Evolutionary conservation across 2,329 filamentous ascomycete genomes (phyloP), one percentile per base, ranked within the genome.

Genomic region (Neurospora crassa): DNA sequence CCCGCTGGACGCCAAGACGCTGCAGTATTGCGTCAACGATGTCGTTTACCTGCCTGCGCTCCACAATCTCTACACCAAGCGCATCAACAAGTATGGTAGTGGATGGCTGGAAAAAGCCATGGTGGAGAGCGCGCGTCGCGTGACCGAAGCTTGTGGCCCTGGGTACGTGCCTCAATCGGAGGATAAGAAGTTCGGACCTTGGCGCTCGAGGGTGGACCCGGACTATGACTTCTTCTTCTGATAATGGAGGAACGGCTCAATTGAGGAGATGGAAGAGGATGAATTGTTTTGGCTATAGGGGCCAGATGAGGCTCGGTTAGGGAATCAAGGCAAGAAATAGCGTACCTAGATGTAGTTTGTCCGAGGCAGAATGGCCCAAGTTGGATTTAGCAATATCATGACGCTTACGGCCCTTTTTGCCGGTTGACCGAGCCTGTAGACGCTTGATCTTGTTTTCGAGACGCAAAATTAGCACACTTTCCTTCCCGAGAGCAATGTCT

Each of bases 1-100:
- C 3, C 74, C 75, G 3, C n/a, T 73, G 24, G 71, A 69, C 16
- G 6, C 40, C 18, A 67, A 68, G 7, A 73, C 71, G 11, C 7
- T 74, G 8, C 67, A 69, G 37, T 74, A 73, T 40, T 76, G 74
- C 70, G 45, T 69, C 68, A 71, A 73, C 45, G 73, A 74, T 34
- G 74, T 76, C 14, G 12, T 68, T 2, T 67, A 72, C 53, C 72
- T 78, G 59, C 74, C 18, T n/a, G 41, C 41, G 41, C 41, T 43
- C 16, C 16, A 43, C 16, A 18, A 43, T 2, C 41, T 43, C 41
- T 43, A 43, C 41, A 16, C 41, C 41, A 43, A 43, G 41, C 41
- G 41, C 7, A 43, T 43, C 41, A 43, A 16, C 7, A 18, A 18
- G 41, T 43, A 6, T 43, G 24, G 24, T 24, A 43, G 42, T 18